A percentile compares a stretch with the other conserved stretches of the same genome.
These are phyloP conservation scores for Coemansia sp. DNA, from an alignment of 192 early-diverging fungal genomes.

Conservation along the genomic window DNA sequence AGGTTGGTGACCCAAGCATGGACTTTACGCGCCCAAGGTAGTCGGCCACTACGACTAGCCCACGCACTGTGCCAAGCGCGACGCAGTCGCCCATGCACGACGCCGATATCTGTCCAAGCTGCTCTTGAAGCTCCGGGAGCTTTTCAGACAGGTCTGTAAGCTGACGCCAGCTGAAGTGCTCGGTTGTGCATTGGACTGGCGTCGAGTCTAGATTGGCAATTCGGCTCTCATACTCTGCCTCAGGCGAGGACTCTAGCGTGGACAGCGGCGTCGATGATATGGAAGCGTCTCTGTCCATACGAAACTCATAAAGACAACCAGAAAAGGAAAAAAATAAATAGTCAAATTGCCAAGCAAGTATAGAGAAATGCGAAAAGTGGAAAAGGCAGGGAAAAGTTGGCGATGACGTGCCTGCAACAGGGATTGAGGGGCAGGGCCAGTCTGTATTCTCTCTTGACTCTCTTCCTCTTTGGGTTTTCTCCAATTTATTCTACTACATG, in stretches of 20 bases:
- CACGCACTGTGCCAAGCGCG: slow-evolving; percentile 41
- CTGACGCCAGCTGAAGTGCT: slow-evolving; percentile 50
- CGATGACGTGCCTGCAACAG: neutral
- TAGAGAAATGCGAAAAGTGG: neutral
- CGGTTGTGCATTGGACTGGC: slow-evolving; percentile 36
- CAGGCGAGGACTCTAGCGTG: slow-evolving; percentile 32
- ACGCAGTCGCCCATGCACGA: slow-evolving; percentile 42
- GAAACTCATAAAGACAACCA: neutral
- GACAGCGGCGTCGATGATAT: slow-evolving; percentile 30
- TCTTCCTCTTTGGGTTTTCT: neutral
- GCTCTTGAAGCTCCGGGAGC: slow-evolving; percentile 28
- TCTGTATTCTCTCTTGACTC: neutral
- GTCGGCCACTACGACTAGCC: slow-evolving; percentile 32
- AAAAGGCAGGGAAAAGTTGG: neutral
- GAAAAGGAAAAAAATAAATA: neutral
- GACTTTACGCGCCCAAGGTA: slow-evolving; percentile 44
- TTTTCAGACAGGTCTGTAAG: slow-evolving; percentile 37
- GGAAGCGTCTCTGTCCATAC: slow-evolving; percentile 26
- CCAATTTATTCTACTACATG: slow-evolving; percentile 7
- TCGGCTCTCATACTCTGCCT: slow-evolving; percentile 50
- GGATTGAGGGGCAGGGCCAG: neutral
- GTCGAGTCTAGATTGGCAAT: slow-evolving; percentile 45
- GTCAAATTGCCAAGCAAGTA: neutral
- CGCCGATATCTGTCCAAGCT: slow-evolving; percentile 36
- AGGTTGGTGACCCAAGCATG: slow-evolving; percentile 8